These are phyloP conservation scores for Quercus suber DNA, from an alignment of 306 rosid species.

Conservation along the genomic window DNA sequence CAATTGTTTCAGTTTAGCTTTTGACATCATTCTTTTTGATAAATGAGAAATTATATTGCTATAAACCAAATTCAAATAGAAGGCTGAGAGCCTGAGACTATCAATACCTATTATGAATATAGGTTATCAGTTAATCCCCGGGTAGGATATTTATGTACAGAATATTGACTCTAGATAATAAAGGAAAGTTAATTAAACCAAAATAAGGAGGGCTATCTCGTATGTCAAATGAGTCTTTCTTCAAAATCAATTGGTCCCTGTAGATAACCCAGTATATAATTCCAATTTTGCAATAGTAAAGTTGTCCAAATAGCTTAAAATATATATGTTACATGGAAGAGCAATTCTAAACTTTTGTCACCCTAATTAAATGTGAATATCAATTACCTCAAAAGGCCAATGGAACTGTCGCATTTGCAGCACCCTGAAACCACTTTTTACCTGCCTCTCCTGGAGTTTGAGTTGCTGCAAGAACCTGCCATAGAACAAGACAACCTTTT, in stretches of 20 bases:
- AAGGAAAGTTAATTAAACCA: too few species aligned
- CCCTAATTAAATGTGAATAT: background rate
- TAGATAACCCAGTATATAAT: background rate
- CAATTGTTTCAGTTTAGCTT: background rate
- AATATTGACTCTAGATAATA: too few species aligned
- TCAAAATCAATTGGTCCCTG: background rate
- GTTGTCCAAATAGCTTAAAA: background rate
- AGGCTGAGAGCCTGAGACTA: background rate
- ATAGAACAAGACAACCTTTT: slow-evolving; percentile 1
- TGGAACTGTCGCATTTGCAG: slow-evolving; percentile 98
- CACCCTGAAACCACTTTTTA: slow-evolving; percentile 84
- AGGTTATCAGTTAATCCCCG: background rate
- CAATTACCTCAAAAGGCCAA: slow-evolving; percentile 92
- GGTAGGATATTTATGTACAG: background rate
- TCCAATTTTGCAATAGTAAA: background rate
- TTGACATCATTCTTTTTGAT: background rate
- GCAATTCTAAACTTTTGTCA: background rate
- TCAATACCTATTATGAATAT: background rate
- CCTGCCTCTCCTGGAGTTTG: slow-evolving; percentile 94
- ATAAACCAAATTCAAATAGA: too few species aligned
- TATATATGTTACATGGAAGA: background rate
- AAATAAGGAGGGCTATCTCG: too few species aligned
- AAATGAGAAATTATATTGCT: background rate
- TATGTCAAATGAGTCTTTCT: background rate
- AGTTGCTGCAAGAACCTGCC: slow-evolving; percentile 92